Base-by-base conservation (phyloP, 192 early-diverging fungal species). In the Anaeromyces robustus region DNA sequence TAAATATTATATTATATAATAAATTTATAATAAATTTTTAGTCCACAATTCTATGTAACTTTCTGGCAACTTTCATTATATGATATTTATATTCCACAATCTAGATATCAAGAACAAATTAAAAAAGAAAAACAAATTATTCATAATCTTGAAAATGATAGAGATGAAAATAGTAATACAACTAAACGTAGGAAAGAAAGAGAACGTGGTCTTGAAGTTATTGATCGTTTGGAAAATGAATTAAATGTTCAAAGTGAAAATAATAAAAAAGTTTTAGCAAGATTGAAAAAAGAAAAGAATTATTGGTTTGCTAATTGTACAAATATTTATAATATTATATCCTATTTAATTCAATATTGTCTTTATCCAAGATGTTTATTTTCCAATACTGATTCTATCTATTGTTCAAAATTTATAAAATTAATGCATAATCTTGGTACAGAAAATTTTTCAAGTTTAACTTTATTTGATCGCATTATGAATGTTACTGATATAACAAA, bases 21-120 rank as follows among this genome's bases (percentile, higher is more conserved):
- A n/a, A n/a, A n/a, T n/a, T n/a, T n/a, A n/a, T n/a, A n/a, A n/a
- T n/a, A n/a, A n/a, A n/a, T n/a, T n/a, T n/a, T 85, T 19, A 79
- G 82, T 12, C 90, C 93, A 0, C 84, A 90, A 29, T 96, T 95
- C 79, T 96, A 92, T 82, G 85, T 88, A 13, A 90, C 90, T 0
- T 96, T 95, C 81, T 96, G 95, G 95, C 92, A 92, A 77, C 83
- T 96, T 17, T 83, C 85, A 9, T 81, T 95, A 9, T 92, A 92
- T 82, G 95, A 96, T 81, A 92, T 96, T 19, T 83, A 86, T 41
- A 88, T 92, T 26, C 94, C 93, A 29, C 84, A 84, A 39, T 81
- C 84, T 13, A 89, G 88, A 77, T 96, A 96, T 85, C 78, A 84
- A 37, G 77, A 84, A 9, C 89, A 92, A 77, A 91, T 92, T 77